phyloP scores from a whole-genome alignment of 2,329 filamentous ascomycete species.

The Diplocarpon rosae region DNA sequence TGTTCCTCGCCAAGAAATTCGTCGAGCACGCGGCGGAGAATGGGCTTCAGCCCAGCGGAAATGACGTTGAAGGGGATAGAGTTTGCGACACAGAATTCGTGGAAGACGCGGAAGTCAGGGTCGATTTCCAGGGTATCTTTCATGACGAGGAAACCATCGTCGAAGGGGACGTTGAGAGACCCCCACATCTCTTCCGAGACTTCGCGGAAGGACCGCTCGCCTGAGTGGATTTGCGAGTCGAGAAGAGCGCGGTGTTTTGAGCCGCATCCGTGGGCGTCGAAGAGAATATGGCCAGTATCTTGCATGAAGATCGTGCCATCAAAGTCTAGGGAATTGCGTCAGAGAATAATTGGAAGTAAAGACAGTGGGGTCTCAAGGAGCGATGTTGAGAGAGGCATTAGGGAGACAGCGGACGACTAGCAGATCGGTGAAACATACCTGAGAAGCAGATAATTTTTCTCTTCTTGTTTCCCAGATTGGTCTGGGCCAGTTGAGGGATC shows the following conservation, averaged over 20 bases:
- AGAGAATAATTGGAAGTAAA: slow-evolving; percentile 1
- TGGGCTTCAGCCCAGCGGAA: slow-evolving; percentile 54
- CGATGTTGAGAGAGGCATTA: background rate
- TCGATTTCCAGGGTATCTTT: slow-evolving; percentile 51
- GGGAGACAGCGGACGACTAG: background rate
- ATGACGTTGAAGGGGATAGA: slow-evolving; percentile 60
- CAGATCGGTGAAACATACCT: slow-evolving; percentile 29
- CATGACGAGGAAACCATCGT: slow-evolving; percentile 56
- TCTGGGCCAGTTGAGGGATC: slow-evolving; percentile 17
- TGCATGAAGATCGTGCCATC: slow-evolving; percentile 65
- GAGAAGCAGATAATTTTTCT: slow-evolving; percentile 49
- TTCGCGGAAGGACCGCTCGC: slow-evolving; percentile 55
- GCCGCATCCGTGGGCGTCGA: slow-evolving; percentile 55
- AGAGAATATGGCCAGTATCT: slow-evolving; percentile 58
- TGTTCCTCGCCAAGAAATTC: slow-evolving; percentile 52
- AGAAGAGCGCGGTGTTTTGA: slow-evolving; percentile 41
- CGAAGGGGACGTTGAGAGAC: slow-evolving; percentile 54
- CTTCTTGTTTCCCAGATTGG: slow-evolving; percentile 31
- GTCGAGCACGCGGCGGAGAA: slow-evolving; percentile 50
- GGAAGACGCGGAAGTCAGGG: slow-evolving; percentile 50
- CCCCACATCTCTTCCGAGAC: slow-evolving; percentile 66
- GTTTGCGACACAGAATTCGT: slow-evolving; percentile 51
- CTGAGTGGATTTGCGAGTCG: slow-evolving; percentile 52
- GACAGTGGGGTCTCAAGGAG: background rate
- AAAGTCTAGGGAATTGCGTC: slow-evolving; percentile 40